Base-by-base conservation (phyloP, 2,329 filamentous ascomycete genomes). In the Pseudomassariella vexata region DNA sequence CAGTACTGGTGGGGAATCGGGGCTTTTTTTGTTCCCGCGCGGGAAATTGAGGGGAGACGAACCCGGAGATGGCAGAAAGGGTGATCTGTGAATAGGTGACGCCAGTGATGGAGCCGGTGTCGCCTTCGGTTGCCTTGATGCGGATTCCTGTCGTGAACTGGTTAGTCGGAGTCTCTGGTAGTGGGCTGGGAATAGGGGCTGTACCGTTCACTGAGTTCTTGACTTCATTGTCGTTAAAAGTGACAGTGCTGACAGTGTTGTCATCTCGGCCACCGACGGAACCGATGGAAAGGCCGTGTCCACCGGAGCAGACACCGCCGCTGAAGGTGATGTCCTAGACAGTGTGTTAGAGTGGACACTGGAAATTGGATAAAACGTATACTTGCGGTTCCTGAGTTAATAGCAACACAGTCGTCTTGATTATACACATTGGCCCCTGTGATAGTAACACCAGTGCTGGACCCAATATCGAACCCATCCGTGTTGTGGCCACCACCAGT, bases 321-420 rank as follows among this genome's bases (percentile, higher is more conserved):
- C 52, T 62, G 50, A 70, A 68, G 30, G 56, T 60, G 39, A 71
- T 69, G 45, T 66, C 55, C n/a, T n/a, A n/a, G n/a, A n/a, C n/a
- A n/a, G n/a, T n/a, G n/a, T n/a, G n/a, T n/a, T n/a, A n/a, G n/a
- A n/a, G n/a, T n/a, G n/a, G n/a, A n/a, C n/a, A n/a, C n/a, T n/a
- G n/a, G n/a, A n/a, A n/a, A n/a, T n/a, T n/a, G n/a, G n/a, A n/a
- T n/a, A n/a, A n/a, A n/a, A n/a, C n/a, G n/a, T n/a, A n/a, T n/a
- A n/a, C n/a, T n/a, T n/a, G n/a, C n/a, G 18, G 53, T 60, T 2
- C 66, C 68, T 3, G 68, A 73, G 57, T 76, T 79, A 39, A 73
- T 49, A 17, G 74, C 73, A 6, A 79, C 59, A 42, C 74, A 79
- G 47, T 79, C 74, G 37, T 79, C 74, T 55, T 79, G 74, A 59